These are phyloP conservation scores for Plasmopara muralis DNA, from an alignment of 352 stramenopile genomes.

Conservation along the genomic window DNA sequence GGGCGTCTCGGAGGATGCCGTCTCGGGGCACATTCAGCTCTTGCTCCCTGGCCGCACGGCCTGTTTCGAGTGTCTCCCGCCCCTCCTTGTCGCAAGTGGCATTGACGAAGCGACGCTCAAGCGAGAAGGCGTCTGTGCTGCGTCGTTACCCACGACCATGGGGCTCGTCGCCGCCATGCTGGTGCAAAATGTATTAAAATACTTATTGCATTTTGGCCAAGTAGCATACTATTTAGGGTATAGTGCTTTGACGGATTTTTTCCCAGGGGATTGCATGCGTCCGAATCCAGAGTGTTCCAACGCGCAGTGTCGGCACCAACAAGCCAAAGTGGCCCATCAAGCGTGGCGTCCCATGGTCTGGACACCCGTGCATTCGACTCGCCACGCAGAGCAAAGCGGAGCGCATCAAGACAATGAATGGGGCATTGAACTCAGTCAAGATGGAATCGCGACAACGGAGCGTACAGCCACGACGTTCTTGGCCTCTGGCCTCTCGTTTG, in stretches of 20 bases:
- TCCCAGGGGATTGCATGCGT: slow-evolving; percentile 71
- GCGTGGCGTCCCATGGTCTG: slow-evolving; percentile 72
- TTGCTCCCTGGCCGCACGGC: slow-evolving; percentile 77
- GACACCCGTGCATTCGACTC: slow-evolving; percentile 49
- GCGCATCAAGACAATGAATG: slow-evolving; percentile 81
- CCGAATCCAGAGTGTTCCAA: slow-evolving; percentile 84
- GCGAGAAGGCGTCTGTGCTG: slow-evolving; percentile 83
- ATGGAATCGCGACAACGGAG: slow-evolving; percentile 1
- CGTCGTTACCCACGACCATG: slow-evolving; percentile 87
- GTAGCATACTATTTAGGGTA: slow-evolving; percentile 87
- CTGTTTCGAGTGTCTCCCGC: slow-evolving; percentile 86
- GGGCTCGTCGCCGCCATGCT: slow-evolving; percentile 79
- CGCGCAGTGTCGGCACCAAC: slow-evolving; percentile 64
- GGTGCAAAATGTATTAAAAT: slow-evolving; percentile 87
- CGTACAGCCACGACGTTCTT: slow-evolving; percentile 19
- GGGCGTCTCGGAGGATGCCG: slow-evolving; percentile 85
- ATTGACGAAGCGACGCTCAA: slow-evolving; percentile 85
- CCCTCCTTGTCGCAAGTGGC: slow-evolving; percentile 78
- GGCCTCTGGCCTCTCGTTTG: slow-evolving; percentile 52
- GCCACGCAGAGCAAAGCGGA: slow-evolving; percentile 36
- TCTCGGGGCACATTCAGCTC: slow-evolving; percentile 87
- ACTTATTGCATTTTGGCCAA: slow-evolving; percentile 76
- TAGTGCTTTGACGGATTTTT: slow-evolving; percentile 85
- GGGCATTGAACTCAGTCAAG: slow-evolving; percentile 72
- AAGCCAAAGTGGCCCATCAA: slow-evolving; percentile 36